Base-by-base conservation (phyloP, 441 rosid genomes). In the Capsella rubella region DNA sequence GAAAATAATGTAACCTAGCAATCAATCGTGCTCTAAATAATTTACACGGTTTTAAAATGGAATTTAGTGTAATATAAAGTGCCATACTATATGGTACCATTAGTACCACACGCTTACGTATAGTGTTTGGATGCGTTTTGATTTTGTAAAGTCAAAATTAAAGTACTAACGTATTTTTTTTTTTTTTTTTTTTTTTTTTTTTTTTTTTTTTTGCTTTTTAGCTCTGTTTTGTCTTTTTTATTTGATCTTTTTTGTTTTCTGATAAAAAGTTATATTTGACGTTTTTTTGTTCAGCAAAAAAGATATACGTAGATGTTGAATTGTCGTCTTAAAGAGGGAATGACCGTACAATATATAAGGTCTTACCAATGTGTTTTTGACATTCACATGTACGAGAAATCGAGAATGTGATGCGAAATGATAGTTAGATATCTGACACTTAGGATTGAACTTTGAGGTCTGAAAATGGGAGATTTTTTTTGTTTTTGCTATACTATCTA, bases 71-170 rank as follows among this genome's bases (percentile, higher is more conserved):
- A 64, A 43, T 34, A 53, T 25, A 42, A 31, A 14, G 64, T 32
- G 56, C 6, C 55, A 21, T 21, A 21, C 25, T 21, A 21, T 28
- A 9, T 31, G 45, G 54, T 61, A 51, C 53, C 53, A 61, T 12
- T 28, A 67, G 31, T 42, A 16, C 13, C 49, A 54, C 71, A 45
- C 27, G 77, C 58, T 64, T 55, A 50, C 57, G 34, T 56, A 16
- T 35, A 64, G 71, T 55, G 50, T 39, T 49, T 57, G 66, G 67
- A 74, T 74, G 46, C 72, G 60, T 74, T 66, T 74, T 74, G 61
- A 58, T 66, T 50, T 57, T 67, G 39, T 4, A 50, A 49, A 58
- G 67, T 74, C 67, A 67, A 67, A 66, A 58, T 61, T 65, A 21
- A 21, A 21, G 25, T 1, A 56, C 32, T 51, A n/a, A n/a, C n/a